These are phyloP conservation scores for Yarrowia deformans DNA, from an alignment of 805 yeast species.

Conservation along the genomic window DNA sequence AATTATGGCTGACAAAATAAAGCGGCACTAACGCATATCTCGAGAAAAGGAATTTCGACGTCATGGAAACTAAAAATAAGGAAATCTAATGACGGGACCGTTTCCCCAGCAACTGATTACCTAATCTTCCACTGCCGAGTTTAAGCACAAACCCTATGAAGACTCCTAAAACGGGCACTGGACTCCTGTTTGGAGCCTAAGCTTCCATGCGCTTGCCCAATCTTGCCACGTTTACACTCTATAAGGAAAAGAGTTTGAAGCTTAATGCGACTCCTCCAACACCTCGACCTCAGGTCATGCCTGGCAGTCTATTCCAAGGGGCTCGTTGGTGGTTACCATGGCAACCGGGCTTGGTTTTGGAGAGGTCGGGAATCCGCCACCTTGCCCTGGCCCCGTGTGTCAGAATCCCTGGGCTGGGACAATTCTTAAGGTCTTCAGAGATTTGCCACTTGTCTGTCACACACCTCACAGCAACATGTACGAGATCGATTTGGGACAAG, in stretches of 20 bases:
- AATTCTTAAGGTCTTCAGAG: not conserved
- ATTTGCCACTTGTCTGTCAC: not conserved
- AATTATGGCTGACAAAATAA: not conserved
- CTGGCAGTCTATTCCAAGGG: no score
- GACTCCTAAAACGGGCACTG: slow-evolving; percentile 28
- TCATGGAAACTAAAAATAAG: no score
- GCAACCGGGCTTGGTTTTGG: not conserved
- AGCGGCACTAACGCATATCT: not conserved
- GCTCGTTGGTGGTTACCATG: not conserved
- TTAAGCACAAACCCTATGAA: not conserved
- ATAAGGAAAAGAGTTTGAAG: not conserved
- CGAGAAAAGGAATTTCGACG: no score
- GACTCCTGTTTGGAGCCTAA: slow-evolving; percentile 24
- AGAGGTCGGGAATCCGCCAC: no score
- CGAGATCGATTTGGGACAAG: slow-evolving; percentile 22
- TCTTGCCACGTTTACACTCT: slow-evolving; percentile 36
- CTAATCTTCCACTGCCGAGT: not conserved
- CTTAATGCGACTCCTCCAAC: not conserved
- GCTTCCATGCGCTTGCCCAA: slow-evolving; percentile 39
- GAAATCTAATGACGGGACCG: not conserved
- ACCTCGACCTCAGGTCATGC: not conserved
- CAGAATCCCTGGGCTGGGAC: no score
- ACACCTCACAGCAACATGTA: slow-evolving; percentile 13
- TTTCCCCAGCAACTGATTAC: slow-evolving; percentile 16
- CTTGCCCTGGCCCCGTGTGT: not conserved